Evolutionary conservation across 2,329 filamentous ascomycete genomes (phyloP).

Genomic region (Aspergillus neoniger): DNA sequence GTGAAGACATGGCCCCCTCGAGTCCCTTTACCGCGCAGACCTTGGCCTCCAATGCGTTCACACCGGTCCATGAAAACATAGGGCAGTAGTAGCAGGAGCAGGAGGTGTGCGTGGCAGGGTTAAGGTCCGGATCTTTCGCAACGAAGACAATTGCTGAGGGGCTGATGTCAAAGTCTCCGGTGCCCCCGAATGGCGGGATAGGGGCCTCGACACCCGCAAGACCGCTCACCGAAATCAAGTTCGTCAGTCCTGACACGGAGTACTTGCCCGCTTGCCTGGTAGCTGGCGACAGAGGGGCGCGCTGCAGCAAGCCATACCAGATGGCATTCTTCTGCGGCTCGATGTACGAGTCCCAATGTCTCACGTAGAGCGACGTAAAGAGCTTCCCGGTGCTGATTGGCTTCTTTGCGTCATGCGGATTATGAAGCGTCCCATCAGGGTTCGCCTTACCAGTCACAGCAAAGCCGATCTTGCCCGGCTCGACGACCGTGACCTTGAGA

Average conservation of each 20-base stretch:
- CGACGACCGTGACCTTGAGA: conserved; percentile 47
- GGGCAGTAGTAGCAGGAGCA: conserved; percentile 50
- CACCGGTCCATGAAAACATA: conserved; percentile 45
- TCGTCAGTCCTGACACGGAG: conserved; percentile 45
- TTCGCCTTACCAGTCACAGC: conserved; percentile 52
- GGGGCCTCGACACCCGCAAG: conserved; percentile 48
- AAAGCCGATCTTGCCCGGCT: conserved; percentile 47
- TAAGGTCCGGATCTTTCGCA: conserved; percentile 48
- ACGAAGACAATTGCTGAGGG: conserved; percentile 49
- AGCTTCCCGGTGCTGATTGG: conserved; percentile 49
- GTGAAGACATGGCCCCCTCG: conserved; percentile 48
- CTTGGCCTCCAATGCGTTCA: conserved; percentile 33
- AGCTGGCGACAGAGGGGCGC: conserved; percentile 39
- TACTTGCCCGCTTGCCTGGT: conserved; percentile 42
- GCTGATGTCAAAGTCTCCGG: conserved; percentile 51
- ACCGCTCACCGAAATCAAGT: conserved; percentile 44
- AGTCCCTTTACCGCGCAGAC: conserved; percentile 37
- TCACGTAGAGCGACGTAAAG: conserved; percentile 55
- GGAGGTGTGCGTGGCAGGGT: conserved; percentile 50
- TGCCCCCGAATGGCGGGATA: conserved; percentile 51
- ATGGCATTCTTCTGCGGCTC: conserved; percentile 53
- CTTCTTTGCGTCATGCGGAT: conserved; percentile 52
- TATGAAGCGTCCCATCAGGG: conserved; percentile 51
- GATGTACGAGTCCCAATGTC: conserved; percentile 56
- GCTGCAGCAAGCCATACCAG: conserved; percentile 51